A percentile compares a stretch with the other conserved stretches of the same genome.
Conservation (phyloP, 352 stramenopile species). For the Globisporangium viniferum region DNA sequence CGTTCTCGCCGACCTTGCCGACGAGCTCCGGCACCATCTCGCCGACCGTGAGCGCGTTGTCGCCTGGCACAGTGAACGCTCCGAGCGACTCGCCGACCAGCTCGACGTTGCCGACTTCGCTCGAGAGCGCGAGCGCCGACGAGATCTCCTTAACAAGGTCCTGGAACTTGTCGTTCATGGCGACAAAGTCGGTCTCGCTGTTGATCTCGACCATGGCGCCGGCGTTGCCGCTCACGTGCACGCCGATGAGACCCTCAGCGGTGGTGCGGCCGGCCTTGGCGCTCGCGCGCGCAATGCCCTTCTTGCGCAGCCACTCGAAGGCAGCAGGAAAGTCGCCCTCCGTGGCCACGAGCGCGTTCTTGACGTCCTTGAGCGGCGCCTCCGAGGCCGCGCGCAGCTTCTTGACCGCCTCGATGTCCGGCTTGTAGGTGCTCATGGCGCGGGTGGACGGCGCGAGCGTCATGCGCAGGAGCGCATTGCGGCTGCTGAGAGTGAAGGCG, state of each 20-base stretch:
- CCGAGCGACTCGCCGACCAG: slow-evolving; percentile 43
- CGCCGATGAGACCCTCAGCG: slow-evolving; percentile 69
- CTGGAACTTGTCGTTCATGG: slow-evolving; percentile 91
- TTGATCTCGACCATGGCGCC: slow-evolving; percentile 93
- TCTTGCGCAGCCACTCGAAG: slow-evolving; percentile 89
- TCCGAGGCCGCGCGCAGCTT: slow-evolving; percentile 84
- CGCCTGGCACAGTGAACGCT: slow-evolving; percentile 45
- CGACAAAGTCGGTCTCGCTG: slow-evolving; percentile 95
- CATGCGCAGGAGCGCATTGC: slow-evolving; percentile 11
- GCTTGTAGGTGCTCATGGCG: slow-evolving; percentile 73
- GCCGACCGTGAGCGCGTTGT: slow-evolving; percentile 37
- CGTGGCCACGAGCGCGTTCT: slow-evolving; percentile 80
- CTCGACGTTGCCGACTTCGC: slow-evolving; percentile 13
- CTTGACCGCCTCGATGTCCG: slow-evolving; percentile 85
- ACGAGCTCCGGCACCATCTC: slow-evolving; percentile 78
- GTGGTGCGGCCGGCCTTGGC: slow-evolving; percentile 77
- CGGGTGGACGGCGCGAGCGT: slow-evolving; percentile 19
- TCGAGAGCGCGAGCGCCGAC: slow-evolving; percentile 32
- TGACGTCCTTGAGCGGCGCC: slow-evolving; percentile 88
- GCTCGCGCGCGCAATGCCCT: slow-evolving; percentile 77
- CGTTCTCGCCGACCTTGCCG: slow-evolving; percentile 86
- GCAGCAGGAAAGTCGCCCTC: slow-evolving; percentile 78
- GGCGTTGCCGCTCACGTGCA: slow-evolving; percentile 71
- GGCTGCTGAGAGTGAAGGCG: slow-evolving; percentile 11
- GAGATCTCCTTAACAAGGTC: slow-evolving; percentile 60